phyloP scores from a whole-genome alignment of 192 early-diverging fungal species.

The Phycomyces nitens region DNA sequence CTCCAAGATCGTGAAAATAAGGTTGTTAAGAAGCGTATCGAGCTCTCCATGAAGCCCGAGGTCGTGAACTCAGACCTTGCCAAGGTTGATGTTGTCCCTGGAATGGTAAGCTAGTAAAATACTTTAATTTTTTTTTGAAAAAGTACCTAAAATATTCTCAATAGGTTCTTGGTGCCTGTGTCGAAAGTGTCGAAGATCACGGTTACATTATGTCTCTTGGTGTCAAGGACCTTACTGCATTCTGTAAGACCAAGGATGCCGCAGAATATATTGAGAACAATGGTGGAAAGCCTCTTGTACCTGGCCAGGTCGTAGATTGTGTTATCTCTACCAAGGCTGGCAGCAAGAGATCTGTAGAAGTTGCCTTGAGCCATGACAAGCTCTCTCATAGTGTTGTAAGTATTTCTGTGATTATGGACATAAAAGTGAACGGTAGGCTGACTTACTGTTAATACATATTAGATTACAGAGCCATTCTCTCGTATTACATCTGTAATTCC shows the following conservation, averaged over 20 bases:
- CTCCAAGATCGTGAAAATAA: constrained; percentile 30
- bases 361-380: constrained; percentile 61
- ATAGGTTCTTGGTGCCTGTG: constrained; percentile 59
- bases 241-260: constrained; percentile 69
- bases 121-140: background rate
- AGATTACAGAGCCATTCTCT: constrained; percentile 45
- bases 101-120: constrained; percentile 55
- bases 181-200: constrained; percentile 88
- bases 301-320: constrained; percentile 75
- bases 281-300: constrained; percentile 53
- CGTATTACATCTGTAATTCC: constrained; percentile 78
- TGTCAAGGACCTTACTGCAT: constrained; percentile 63
- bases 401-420: too few relatives aligned
- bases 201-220: constrained; percentile 84
- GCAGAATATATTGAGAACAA: constrained; percentile 61
- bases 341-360: constrained; percentile 59
- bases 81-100: constrained; percentile 61
- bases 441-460: too few relatives aligned
- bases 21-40: constrained; percentile 58
- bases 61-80: constrained; percentile 72
- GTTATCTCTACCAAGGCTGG: constrained; percentile 58
- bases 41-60: constrained; percentile 75
- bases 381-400: constrained; percentile 49
- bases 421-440: background rate
- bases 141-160: background rate